phyloP scores from a whole-genome alignment of 192 early-diverging fungal genomes.

The Phycomyces nitens region DNA sequence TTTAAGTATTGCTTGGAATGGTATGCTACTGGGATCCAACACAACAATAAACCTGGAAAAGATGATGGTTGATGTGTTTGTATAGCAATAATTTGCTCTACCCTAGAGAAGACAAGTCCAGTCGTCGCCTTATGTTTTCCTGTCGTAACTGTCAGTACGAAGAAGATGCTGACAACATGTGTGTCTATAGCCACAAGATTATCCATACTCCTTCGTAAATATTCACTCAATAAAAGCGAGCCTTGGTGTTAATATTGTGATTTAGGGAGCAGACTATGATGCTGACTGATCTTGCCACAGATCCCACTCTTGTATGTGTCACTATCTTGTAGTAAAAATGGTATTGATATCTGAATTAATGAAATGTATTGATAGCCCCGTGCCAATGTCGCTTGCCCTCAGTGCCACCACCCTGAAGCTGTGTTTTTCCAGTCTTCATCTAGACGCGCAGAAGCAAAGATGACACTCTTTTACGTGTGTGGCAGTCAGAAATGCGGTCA shows the following conservation, averaged over 20 bases:
- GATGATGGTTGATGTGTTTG: conserved; percentile 2
- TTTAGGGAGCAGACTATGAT: conserved; percentile 69
- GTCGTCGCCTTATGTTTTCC: conserved; percentile 58
- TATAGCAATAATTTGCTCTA: conserved; percentile 78
- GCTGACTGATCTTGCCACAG: conserved; percentile 66
- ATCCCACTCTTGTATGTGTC: conserved; percentile 63
- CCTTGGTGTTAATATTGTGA: background rate
- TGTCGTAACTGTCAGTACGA: conserved; percentile 77
- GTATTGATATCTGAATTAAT: background rate
- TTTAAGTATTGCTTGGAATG: conserved; percentile 54
- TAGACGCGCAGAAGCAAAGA: conserved; percentile 64
- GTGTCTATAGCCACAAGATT: conserved; percentile 76
- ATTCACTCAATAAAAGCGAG: no score
- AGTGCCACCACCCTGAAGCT: conserved; percentile 55
- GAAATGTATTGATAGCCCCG: conserved; percentile 46
- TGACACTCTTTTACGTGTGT: conserved; percentile 82
- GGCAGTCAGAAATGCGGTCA: conserved; percentile 62
- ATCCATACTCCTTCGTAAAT: conserved; percentile 50
- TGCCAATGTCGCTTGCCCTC: conserved; percentile 57
- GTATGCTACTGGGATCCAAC: conserved; percentile 27
- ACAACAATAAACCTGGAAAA: background rate
- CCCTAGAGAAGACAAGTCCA: conserved; percentile 64
- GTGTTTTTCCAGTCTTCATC: conserved; percentile 80
- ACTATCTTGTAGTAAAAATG: background rate
- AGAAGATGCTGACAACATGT: conserved; percentile 65